Conservation (phyloP, 2,329 filamentous ascomycete genomes). For the Aspergillus felis region DNA sequence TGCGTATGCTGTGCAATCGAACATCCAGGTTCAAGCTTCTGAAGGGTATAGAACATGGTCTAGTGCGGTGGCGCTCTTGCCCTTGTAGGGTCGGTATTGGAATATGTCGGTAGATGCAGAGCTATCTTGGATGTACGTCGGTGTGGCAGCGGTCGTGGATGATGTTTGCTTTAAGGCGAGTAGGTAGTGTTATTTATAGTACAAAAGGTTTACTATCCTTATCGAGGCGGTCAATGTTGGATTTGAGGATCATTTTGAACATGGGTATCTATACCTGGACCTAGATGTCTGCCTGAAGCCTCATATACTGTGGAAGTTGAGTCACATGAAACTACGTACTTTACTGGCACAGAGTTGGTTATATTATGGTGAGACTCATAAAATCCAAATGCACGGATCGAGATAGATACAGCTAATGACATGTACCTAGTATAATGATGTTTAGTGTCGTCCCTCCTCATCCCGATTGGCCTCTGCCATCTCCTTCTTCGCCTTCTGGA, state of each 20-base stretch:
- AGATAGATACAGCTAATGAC: not conserved
- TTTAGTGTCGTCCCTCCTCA: conserved; percentile 8
- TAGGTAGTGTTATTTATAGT: not conserved
- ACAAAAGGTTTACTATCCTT: not conserved
- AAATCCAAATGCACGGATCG: not conserved
- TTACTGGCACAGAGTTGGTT: not conserved
- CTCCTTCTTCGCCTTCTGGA: conserved; percentile 39
- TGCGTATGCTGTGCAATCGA: conserved; percentile 6
- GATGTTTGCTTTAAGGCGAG: not conserved
- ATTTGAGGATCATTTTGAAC: not conserved
- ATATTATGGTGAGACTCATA: not conserved
- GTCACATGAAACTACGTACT: not conserved
- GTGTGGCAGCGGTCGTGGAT: not conserved
- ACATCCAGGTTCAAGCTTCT: not conserved
- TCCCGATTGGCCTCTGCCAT: conserved; percentile 19
- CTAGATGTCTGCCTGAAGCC: no score
- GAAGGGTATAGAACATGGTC: not conserved
- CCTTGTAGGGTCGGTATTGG: not conserved
- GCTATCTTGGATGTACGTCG: not conserved
- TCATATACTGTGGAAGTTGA: no score
- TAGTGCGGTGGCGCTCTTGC: not conserved
- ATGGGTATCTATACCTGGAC: no score
- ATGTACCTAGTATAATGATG: not conserved
- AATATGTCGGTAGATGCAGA: not conserved
- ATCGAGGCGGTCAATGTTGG: not conserved